Conservation (phyloP, 345 rosid species). For the Acer negundo region DNA sequence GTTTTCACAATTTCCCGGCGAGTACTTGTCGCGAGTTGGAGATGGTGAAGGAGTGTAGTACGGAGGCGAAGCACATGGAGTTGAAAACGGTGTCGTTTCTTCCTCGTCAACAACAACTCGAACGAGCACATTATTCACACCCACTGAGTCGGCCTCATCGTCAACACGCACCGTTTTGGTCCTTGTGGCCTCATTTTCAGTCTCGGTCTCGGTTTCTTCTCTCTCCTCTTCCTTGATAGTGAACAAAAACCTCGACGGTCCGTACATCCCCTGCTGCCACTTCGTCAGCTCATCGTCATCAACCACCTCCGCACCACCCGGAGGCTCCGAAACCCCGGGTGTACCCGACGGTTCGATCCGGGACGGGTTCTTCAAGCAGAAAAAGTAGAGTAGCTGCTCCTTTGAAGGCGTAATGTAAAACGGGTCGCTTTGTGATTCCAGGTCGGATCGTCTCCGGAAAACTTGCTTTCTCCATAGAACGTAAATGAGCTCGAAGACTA, state of each 20-base stretch:
- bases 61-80: slow-evolving; percentile 67
- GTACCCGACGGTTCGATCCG: slow-evolving; percentile 51
- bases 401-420: slow-evolving; percentile 48
- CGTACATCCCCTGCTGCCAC: slow-evolving; percentile 41
- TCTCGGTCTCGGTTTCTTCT: slow-evolving; percentile 36
- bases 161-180: slow-evolving; percentile 2
- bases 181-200: background rate
- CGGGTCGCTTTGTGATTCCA: slow-evolving; percentile 20
- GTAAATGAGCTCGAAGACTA: slow-evolving; percentile 47
- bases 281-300: slow-evolving; percentile 45
- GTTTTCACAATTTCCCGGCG: slow-evolving; percentile 6
- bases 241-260: slow-evolving; percentile 61
- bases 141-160: background rate
- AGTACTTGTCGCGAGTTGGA: slow-evolving; percentile 32
- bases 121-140: background rate
- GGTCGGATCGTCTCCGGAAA: slow-evolving; percentile 36
- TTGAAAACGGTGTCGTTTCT: slow-evolving; percentile 62
- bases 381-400: slow-evolving; percentile 81
- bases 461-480: slow-evolving; percentile 51
- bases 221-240: slow-evolving; percentile 73
- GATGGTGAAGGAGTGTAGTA: slow-evolving; percentile 67
- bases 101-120: slow-evolving; percentile 14
- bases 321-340: slow-evolving; percentile 5
- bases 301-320: slow-evolving; percentile 10
- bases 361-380: slow-evolving; percentile 61